Conservation (phyloP, 2,329 filamentous ascomycete genomes). For the Monosporascus sp. region DNA sequence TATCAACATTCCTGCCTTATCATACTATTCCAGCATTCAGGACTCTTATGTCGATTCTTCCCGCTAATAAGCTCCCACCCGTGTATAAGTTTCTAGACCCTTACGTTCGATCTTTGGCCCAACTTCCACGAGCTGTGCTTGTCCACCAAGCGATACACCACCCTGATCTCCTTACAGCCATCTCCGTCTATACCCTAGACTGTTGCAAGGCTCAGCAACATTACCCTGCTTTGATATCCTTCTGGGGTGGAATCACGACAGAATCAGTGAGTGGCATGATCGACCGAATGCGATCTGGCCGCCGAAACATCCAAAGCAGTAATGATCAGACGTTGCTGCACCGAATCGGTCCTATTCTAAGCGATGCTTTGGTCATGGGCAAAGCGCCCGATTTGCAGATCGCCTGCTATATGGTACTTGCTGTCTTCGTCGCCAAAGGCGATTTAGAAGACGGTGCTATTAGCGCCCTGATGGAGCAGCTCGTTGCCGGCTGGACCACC, state of each 20-base stretch:
- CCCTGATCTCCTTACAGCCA: slow-evolving; percentile 63
- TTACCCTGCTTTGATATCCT: slow-evolving; percentile 72
- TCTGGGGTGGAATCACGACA: slow-evolving; percentile 85
- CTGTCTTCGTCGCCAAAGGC: slow-evolving; percentile 79
- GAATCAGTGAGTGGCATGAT: slow-evolving; percentile 81
- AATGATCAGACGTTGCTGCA: slow-evolving; percentile 75
- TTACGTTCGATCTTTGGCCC: slow-evolving; percentile 72
- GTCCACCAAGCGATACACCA: slow-evolving; percentile 81
- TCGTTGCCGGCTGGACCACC: slow-evolving; percentile 68
- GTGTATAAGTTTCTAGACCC: slow-evolving; percentile 81
- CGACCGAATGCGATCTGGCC: slow-evolving; percentile 69
- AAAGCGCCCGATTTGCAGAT: slow-evolving; percentile 74
- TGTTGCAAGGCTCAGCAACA: slow-evolving; percentile 67
- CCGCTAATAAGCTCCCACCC: slow-evolving; percentile 58
- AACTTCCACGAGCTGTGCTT: slow-evolving; percentile 73
- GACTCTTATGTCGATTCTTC: slow-evolving; percentile 81
- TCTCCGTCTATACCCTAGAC: slow-evolving; percentile 75
- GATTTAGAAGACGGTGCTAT: slow-evolving; percentile 72
- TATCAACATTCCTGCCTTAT: slow-evolving; percentile 89
- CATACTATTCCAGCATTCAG: slow-evolving; percentile 81
- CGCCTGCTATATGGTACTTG: slow-evolving; percentile 85
- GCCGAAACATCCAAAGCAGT: slow-evolving; percentile 68
- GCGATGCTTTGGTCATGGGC: slow-evolving; percentile 70
- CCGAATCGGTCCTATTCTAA: slow-evolving; percentile 61
- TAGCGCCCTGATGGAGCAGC: slow-evolving; percentile 84